Base-by-base conservation (phyloP, 148 eudicot genomes). In the Fagopyrum tataricum region DNA sequence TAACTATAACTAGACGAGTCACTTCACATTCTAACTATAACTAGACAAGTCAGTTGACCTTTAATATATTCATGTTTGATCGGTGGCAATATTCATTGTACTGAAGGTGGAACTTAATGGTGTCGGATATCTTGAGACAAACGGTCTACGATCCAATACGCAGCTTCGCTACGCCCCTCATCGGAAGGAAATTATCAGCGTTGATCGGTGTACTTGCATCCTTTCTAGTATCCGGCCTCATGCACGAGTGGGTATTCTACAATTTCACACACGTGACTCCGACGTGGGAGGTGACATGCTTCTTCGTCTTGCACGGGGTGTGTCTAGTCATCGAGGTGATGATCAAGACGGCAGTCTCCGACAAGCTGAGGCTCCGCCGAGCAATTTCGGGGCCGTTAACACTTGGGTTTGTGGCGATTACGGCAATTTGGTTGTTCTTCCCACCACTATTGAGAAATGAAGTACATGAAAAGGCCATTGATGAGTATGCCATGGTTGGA, bases 201-300 rank as follows among this genome's bases (percentile, higher is more conserved):
- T 41, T 44, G 6, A 15, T 51, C 4, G 85, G 76, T 0, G 58
- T 72, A 39, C 10, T 85, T 4, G 86, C 84, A 5, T 79, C 89
- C 0, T 89, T 89, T 51, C 47, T 70, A 39, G 86, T 84, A 6
- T 87, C 91, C 0, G 94, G 94, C 15, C 76, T 89, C 8, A 89
- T 89, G 91, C 94, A 89, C 21, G 94, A 89, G 75, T 0, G 79
- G 15, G 69, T 89, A 7, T 87, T 49, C 71, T 82, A 26, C 44
- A 85, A 87, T 67, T 18, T 84, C 6, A 72, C 91, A 0, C 81
- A 78, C 15, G 91, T 20, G 21, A 6, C 40, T 4, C 91, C 94
- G 11, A 84, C 94, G 47, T 84, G 88, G 88, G 91, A 89, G 77
- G 89, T 89, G 44, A 89, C 89, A 68, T 82, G 82, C 76, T 89